Conservation (phyloP, 1,284 basidiomycete species). For the Leccinum ponderosum region DNA sequence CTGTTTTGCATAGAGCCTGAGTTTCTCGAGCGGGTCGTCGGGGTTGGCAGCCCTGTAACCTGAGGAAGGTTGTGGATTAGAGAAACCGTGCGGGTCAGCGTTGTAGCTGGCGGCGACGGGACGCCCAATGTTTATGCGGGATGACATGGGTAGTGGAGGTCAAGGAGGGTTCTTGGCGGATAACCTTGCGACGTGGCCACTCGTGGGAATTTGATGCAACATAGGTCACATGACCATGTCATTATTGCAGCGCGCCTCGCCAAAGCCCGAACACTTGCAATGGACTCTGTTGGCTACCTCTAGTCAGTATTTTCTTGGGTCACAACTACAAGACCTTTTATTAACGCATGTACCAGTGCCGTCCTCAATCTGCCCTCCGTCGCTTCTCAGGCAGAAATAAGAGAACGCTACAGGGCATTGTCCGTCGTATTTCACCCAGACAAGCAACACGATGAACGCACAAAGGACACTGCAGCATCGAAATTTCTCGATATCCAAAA, state of each 20-base stretch:
- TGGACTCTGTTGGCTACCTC: conserved; percentile 15
- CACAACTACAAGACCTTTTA: background rate
- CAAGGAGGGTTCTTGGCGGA: background rate
- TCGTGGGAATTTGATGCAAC: conserved; percentile 15
- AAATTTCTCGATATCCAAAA: conserved; percentile 76
- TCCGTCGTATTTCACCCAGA: conserved; percentile 87
- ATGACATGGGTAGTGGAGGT: conserved; percentile 58
- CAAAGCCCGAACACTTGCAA: background rate
- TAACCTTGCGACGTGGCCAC: conserved; percentile 13
- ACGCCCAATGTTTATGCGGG: conserved; percentile 80
- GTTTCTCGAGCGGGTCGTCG: conserved; percentile 82
- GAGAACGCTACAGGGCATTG: conserved; percentile 68
- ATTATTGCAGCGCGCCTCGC: background rate
- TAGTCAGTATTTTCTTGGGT: conserved; percentile 19
- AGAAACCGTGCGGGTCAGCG: conserved; percentile 73
- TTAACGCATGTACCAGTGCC: conserved; percentile 36
- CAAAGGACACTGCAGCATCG: conserved; percentile 60
- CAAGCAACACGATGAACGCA: conserved; percentile 65
- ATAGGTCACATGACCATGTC: conserved; percentile 23
- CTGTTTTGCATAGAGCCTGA: conserved; percentile 75
- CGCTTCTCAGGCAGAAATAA: conserved; percentile 67
- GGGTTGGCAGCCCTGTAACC: conserved; percentile 78
- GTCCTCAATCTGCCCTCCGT: conserved; percentile 67
- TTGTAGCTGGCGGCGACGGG: conserved; percentile 58
- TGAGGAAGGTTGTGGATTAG: conserved; percentile 62